These are phyloP conservation scores for Pseudopyricularia javanii DNA, from an alignment of 2,329 filamentous ascomycete species.

Conservation along the genomic window DNA sequence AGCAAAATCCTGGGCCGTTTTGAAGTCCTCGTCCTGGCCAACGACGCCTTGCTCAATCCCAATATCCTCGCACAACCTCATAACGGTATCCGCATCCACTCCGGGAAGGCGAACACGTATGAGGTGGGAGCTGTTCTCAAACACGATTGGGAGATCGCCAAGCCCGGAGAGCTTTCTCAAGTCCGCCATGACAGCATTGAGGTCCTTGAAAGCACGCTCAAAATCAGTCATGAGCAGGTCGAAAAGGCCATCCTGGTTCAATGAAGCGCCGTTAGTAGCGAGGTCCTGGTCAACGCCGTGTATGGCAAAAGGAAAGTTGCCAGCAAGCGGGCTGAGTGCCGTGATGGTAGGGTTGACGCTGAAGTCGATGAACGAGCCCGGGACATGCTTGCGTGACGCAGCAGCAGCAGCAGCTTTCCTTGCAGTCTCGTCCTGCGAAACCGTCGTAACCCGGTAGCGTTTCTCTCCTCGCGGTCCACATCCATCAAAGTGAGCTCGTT, in stretches of 20 bases:
- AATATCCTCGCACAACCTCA: conserved; percentile 74
- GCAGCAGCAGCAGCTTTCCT: conserved; percentile 46
- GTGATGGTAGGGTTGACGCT: conserved; percentile 80
- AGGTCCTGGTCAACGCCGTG: conserved; percentile 26
- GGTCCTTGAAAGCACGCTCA: conserved; percentile 70
- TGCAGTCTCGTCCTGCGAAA: conserved; percentile 60
- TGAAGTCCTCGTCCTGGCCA: conserved; percentile 64
- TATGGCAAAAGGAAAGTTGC: conserved; percentile 32
- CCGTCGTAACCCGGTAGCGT: conserved; percentile 66
- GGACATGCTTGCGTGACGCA: conserved; percentile 28
- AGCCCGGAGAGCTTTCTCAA: conserved; percentile 63
- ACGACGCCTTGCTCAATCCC: conserved; percentile 72
- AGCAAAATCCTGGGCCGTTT: conserved; percentile 51
- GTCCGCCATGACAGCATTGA: conserved; percentile 69
- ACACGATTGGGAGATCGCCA: conserved; percentile 71
- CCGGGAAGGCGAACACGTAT: conserved; percentile 83
- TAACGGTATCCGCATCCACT: conserved; percentile 72
- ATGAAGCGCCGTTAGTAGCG: conserved; percentile 37
- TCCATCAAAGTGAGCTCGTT: conserved; percentile 81
- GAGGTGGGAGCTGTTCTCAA: conserved; percentile 45
- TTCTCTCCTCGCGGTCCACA: conserved; percentile 61
- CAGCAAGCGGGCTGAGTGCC: conserved; percentile 45
- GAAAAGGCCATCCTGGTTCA: conserved; percentile 75
- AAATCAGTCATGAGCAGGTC: conserved; percentile 83
- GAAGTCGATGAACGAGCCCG: conserved; percentile 84